Base-by-base conservation (phyloP, 1,284 basidiomycete genomes). In the Trametes hirsuta region DNA sequence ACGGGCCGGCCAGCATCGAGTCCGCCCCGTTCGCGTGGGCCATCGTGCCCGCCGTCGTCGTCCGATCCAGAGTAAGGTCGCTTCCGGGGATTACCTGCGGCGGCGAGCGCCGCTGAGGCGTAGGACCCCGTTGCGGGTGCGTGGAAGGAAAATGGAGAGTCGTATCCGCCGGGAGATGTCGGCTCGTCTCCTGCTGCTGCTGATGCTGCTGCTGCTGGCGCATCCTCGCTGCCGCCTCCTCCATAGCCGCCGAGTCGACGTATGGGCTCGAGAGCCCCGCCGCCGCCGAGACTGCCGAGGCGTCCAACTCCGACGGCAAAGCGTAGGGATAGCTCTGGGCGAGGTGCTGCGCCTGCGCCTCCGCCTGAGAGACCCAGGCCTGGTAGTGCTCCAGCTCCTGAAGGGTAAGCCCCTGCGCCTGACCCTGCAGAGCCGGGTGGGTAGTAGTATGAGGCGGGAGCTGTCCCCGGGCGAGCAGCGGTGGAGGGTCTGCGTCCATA, bases 131-230 rank as follows among this genome's bases (percentile, higher is more conserved):
- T 65, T 51, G 68, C 53, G 44, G 70, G 88, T 69, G 88, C 84
- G 81, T 89, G 84, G 87, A 90, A 91, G 77, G 83, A 90, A 86
- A 91, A 91, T 62, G 90, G 90, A 64, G 84, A 86, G 72, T 84
- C 83, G 75, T 63, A 61, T 63, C 68, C 68, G 56, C 59, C 55
- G 45, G 68, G 68, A 46, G 64, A 66, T 53, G 66, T 69, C 64
- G 68, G 66, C 40, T 69, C 68, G 65, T 70, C 67, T 67, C 62
- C 67, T 68, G 63, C 63, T 65, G 61, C 68, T 68, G 64, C 49
- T 58, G 61, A 4, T 30, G 30, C 67, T 67, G 61, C 67, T 68
- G 63, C 63, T 65, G 61, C 68, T 68, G 64, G 48, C 57, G 61
- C 63, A 67, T 70, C 72, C 60, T 61, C 62, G 35, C 56, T 48